Conservation (phyloP, 805 yeast genomes). For the Ogataea parapolymorpha region DNA sequence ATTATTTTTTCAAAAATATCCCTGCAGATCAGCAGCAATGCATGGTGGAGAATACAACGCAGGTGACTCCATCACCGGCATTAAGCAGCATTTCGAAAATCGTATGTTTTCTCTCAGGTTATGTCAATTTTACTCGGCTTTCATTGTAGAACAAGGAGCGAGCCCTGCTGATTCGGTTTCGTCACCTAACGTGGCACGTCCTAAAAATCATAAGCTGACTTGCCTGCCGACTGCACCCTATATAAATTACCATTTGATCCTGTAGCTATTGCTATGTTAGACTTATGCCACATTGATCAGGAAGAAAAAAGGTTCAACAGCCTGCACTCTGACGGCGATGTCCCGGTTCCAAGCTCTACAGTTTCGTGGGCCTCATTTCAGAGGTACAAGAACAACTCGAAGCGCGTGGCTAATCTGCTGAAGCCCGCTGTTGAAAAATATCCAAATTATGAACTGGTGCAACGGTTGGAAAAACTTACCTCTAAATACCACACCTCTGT, state of each 20-base stretch:
- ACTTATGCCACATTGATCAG: not conserved
- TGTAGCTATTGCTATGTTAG: too few relatives aligned
- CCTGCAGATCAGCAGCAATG: not conserved
- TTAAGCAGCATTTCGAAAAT: not conserved
- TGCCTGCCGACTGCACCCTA: not conserved
- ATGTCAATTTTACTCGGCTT: too few relatives aligned
- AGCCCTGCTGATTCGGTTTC: not conserved
- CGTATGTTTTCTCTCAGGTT: too few relatives aligned
- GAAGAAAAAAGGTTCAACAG: slow-evolving; percentile 15
- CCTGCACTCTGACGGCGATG: not conserved
- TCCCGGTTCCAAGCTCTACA: not conserved
- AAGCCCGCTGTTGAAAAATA: not conserved
- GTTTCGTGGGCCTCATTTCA: slow-evolving; percentile 27
- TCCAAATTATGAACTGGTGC: slow-evolving; percentile 18
- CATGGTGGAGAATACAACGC: not conserved
- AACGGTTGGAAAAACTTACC: slow-evolving; percentile 20
- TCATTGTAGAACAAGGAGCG: too few relatives aligned
- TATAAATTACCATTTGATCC: too few relatives aligned
- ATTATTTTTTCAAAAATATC: not conserved
- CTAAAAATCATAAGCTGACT: not conserved
- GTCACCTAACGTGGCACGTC: not conserved
- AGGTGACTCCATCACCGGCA: not conserved
- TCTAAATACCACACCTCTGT: slow-evolving; percentile 24
- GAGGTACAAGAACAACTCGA: slow-evolving; percentile 19
- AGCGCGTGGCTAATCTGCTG: slow-evolving; percentile 16